These are phyloP conservation scores for Pistacia integerrima DNA, from an alignment of 345 rosid species.

Conservation along the genomic window DNA sequence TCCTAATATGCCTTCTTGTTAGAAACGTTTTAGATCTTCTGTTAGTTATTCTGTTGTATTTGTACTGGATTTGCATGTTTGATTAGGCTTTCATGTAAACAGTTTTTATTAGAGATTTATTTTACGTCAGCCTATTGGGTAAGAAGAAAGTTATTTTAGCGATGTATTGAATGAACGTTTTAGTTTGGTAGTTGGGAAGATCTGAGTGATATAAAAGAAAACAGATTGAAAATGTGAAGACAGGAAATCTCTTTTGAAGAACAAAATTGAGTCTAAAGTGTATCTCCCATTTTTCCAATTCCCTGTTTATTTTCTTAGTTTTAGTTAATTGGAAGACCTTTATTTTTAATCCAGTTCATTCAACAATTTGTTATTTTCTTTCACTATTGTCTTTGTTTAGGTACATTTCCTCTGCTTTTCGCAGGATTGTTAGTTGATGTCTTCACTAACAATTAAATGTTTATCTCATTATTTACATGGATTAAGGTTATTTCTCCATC, in stretches of 20 bases:
- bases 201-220: not conserved
- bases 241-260: not conserved
- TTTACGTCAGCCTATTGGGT: too few relatives aligned
- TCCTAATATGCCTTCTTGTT: too few relatives aligned
- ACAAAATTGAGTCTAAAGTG: not conserved
- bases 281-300: not conserved
- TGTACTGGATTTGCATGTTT: not conserved
- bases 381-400: not conserved
- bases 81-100: not conserved
- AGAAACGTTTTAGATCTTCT: not conserved
- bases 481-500: not conserved
- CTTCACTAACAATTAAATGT: not conserved
- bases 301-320: not conserved
- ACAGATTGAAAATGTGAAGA: not conserved
- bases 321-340: not conserved
- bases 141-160: not conserved
- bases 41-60: not conserved
- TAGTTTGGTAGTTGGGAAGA: not conserved
- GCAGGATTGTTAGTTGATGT: not conserved
- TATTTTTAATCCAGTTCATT: not conserved
- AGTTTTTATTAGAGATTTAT: too few relatives aligned
- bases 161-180: not conserved
- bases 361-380: not conserved
- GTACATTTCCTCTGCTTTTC: not conserved
- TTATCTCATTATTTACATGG: not conserved